Evolutionary conservation across 2,329 filamentous ascomycete genomes (phyloP), one percentile per base, ranked within the genome.

Genomic region (Microdochium bolleyi): DNA sequence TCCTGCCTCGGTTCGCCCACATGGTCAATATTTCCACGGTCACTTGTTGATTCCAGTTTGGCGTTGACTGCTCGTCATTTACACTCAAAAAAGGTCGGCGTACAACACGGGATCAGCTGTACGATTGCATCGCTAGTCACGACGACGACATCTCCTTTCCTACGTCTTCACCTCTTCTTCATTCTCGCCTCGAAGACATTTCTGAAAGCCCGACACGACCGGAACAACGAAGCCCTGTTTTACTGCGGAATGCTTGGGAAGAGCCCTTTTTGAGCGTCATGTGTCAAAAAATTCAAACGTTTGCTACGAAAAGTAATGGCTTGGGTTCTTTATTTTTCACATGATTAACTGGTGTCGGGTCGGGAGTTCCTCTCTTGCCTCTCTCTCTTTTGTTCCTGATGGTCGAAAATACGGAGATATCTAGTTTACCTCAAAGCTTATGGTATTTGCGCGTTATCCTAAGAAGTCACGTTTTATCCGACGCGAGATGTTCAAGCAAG

Each of bases 41-140:
- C 49, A 49, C 51, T 55, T 53, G 52, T 57, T 51, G 55, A 56
- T 58, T 55, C 54, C 55, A 53, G 56, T 55, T 52, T 57, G 56
- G 56, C 58, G 54, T 60, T 61, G 53, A 56, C 57, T 60, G 60
- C 57, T 56, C 52, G 58, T 58, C 52, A 56, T 58, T 56, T 58
- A 54, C 56, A 56, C 55, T 59, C 62, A 61, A 46, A 46, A 46
- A 46, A 41, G 37, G 41, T 46, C 22, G 41, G 41, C 41, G 41
- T 19, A 46, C 41, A 46, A 46, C 19, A 46, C 41, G 41, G 41
- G 41, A 46, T 46, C 41, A 46, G 41, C 41, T 46, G 41, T 46
- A 46, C 41, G 41, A 46, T 46, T 46, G 41, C 41, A 46, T 46
- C 19, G 41, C 41, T 46, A 46, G 41, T 46, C 41, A 46, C 41